Evolutionary conservation across 2,329 filamentous ascomycete species (phyloP).

Genomic region (Dothistroma septosporum): DNA sequence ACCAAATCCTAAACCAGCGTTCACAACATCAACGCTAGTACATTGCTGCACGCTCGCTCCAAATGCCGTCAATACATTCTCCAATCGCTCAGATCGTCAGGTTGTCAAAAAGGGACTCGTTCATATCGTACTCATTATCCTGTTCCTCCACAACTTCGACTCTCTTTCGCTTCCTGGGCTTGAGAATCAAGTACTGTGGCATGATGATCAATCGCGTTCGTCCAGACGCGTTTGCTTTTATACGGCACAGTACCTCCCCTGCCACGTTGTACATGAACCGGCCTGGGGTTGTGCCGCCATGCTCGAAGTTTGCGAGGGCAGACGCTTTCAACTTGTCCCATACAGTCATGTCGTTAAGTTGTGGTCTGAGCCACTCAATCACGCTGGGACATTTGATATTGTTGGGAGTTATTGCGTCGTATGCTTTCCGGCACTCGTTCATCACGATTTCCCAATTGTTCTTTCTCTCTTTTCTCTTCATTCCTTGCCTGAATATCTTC

Average conservation of each 20-base stretch:
- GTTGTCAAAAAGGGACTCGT: background rate
- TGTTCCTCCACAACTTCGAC: background rate
- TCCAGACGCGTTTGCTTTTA: constrained; percentile 32
- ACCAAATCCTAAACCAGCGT: background rate
- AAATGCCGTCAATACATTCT: background rate
- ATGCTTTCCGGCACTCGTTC: constrained; percentile 8
- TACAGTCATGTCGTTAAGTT: constrained; percentile 15
- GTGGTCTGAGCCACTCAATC: constrained; percentile 22
- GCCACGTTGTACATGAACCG: constrained; percentile 40
- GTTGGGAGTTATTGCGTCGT: constrained; percentile 19
- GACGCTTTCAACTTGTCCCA: constrained; percentile 50
- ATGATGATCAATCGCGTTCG: background rate
- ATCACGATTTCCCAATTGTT: constrained; percentile 7
- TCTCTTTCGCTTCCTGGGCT: background rate
- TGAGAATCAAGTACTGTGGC: background rate
- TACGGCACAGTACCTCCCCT: constrained; percentile 37
- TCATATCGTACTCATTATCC: background rate
- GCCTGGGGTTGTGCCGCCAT: constrained; percentile 12
- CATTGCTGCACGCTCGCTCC: background rate
- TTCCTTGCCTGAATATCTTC: constrained; percentile 1
- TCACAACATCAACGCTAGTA: background rate
- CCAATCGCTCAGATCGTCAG: background rate
- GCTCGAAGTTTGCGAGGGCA: constrained; percentile 34
- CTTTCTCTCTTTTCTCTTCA: constrained; percentile 2
- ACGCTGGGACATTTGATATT: constrained; percentile 12